Evolutionary conservation across 2,329 filamentous ascomycete species (phyloP), one percentile per base, ranked within the genome.

Genomic region (Stemphylium beticola): DNA sequence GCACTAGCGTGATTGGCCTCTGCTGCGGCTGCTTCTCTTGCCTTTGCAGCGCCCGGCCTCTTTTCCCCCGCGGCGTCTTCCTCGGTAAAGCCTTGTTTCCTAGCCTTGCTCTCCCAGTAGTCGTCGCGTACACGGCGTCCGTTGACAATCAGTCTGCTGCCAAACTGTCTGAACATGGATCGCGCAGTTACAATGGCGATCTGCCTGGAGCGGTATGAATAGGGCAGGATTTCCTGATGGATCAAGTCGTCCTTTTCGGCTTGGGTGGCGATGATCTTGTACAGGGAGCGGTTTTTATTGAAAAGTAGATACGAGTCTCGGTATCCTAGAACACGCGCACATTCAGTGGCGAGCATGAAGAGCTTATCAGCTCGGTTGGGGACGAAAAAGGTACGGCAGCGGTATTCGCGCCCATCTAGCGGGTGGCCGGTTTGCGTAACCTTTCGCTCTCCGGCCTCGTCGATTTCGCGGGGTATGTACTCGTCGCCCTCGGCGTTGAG

Each of bases 91-190:
- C 95, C 95, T 77, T 99, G 95, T 77, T 98, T 99, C 42, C 90
- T 85, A 7, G 95, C 95, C 77, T 98, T 98, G 71, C 89, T 91
- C 76, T 98, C 95, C 95, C 95, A 99, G 77, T 99, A 99, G 74
- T 99, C 95, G 77, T 99, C 95, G 44, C 95, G 88, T 37, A 99
- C 95, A 53, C 95, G 84, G 59, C 93, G 85, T 31, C 95, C 95
- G 68, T 93, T 91, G 32, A 90, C 87, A 61, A 99, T 95, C 47
- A 99, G 89, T 60, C 95, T 86, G 75, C 93, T 97, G 43, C 95
- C 95, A 75, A 99, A 99, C 75, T 99, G 95, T 38, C 95, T 88
- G 77, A 98, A 99, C 95, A 99, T 99, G 66, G 93, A 98, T 61
- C 92, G 87, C 26, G 95, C 95, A 0, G 95, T 98, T 38, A 99